phyloP scores from a whole-genome alignment of 371 early-diverging fungal species.

The Umbelopsis sp. region DNA sequence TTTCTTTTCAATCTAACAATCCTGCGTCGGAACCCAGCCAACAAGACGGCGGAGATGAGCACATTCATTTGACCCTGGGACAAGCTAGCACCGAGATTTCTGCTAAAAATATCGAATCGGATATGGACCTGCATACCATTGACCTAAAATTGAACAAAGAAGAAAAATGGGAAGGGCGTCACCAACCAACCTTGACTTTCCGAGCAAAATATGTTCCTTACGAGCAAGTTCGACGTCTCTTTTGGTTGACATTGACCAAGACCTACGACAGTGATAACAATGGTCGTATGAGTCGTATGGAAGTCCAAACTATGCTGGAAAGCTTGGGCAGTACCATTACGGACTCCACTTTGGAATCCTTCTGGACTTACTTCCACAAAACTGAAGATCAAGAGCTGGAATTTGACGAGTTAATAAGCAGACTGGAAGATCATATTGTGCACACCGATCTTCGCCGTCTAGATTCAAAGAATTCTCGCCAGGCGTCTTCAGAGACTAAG shows the following conservation, averaged over 20 bases:
- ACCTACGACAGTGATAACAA: slow-evolving; percentile 59
- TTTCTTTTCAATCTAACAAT: background rate
- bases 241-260: slow-evolving; percentile 64
- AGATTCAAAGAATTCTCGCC: background rate
- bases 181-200: slow-evolving; percentile 40
- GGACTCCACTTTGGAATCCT: slow-evolving; percentile 59
- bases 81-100: background rate
- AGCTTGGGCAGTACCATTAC: slow-evolving; percentile 67
- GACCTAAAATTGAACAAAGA: slow-evolving; percentile 30
- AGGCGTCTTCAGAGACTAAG: background rate
- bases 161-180: slow-evolving; percentile 24
- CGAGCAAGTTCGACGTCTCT: slow-evolving; percentile 58
- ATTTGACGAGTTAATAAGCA: slow-evolving; percentile 53
- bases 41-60: background rate
- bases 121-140: slow-evolving; percentile 30
- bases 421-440: slow-evolving; percentile 52
- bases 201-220: slow-evolving; percentile 59
- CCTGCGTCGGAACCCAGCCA: background rate
- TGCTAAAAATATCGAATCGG: slow-evolving; percentile 21
- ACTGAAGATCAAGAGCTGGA: slow-evolving; percentile 37
- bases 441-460: slow-evolving; percentile 3
- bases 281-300: slow-evolving; percentile 45
- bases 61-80: slow-evolving; percentile 5
- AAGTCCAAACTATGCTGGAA: slow-evolving; percentile 71
- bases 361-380: slow-evolving; percentile 56